Conservation (phyloP, 768 basidiomycete genomes). For the Phanerodontia chrysosporium region DNA sequence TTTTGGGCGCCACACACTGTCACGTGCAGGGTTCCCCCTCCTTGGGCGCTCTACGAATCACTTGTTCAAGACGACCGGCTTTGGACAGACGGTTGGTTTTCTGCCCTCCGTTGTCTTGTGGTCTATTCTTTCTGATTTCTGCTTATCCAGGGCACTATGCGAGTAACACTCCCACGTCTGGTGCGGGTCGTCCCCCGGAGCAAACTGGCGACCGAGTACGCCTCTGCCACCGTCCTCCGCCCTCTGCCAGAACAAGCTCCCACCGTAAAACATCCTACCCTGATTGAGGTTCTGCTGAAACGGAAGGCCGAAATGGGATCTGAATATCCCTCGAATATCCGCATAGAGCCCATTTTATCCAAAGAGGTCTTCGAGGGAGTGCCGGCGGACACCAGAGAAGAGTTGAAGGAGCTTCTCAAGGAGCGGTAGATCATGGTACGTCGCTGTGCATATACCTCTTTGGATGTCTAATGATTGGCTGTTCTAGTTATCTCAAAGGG, state of each 20-base stretch:
- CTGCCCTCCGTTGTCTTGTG: background rate
- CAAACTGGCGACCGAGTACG: slow-evolving; percentile 20
- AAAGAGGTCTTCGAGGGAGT: slow-evolving; percentile 37
- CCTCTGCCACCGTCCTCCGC: slow-evolving; percentile 16
- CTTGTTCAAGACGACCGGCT: too few species aligned
- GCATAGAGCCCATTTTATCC: slow-evolving; percentile 43
- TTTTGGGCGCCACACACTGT: too few species aligned
- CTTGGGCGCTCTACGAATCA: too few species aligned
- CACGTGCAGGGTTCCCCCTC: too few species aligned
- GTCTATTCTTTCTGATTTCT: background rate
- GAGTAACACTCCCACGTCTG: slow-evolving; percentile 27
- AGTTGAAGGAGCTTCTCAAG: slow-evolving; percentile 35
- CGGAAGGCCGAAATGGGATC: slow-evolving; percentile 34
- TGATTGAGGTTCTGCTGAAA: slow-evolving; percentile 40
- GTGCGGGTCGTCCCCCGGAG: slow-evolving; percentile 38
- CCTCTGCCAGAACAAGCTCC: slow-evolving; percentile 21
- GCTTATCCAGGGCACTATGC: background rate
- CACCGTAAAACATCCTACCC: slow-evolving; percentile 23
- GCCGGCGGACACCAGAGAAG: slow-evolving; percentile 32
- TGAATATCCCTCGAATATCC: slow-evolving; percentile 45
- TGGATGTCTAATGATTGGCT: background rate
- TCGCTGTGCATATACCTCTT: background rate
- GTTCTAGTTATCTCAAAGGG: too few species aligned
- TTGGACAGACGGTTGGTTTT: too few species aligned
- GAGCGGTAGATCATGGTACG: slow-evolving; percentile 20